Evolutionary conservation across 31 red algal genomes (phyloP), one percentile per base, ranked within the genome.

Genomic region (Endocladia muricata): DNA sequence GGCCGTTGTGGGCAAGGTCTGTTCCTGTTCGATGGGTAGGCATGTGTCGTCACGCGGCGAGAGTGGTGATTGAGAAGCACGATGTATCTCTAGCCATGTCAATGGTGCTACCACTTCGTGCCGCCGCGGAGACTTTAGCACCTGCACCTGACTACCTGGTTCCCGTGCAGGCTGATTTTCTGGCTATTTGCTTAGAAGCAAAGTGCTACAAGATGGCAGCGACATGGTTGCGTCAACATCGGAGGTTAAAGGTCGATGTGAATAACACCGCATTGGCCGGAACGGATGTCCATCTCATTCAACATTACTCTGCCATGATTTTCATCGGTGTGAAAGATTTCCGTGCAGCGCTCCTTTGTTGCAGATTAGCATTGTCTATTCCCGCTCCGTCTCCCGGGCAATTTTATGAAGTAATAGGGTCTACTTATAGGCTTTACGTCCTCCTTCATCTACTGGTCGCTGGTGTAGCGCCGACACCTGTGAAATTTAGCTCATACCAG

Each of bases 231-330:
- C 73, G 79, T 13, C 29, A 65, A 22, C 40, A 58, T 9, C 41
- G 48, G 17, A 76, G 78, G 40, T 44, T 77, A 54, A 40, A 40
- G 15, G 22, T 80, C 47, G 79, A 93, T 43, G 51, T 60, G 3
- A 70, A 55, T 29, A 75, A 54, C 8, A 86, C 73, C 1, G 52
- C 67, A 8, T 8, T 76, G 7, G 70, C 70, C 8, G 77, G 72
- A 37, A 61, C 81, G 1, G 90, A 93, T 65, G 90, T 93, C 11
- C 68, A 82, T 70, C 73, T 85, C 26, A 35, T 77, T 40, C 84
- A 82, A 39, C 79, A 93, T 54, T 93, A 93, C 72, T 56, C 74
- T 1, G 90, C 79, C 19, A 33, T 84, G 28, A 77, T 93, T 48
- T 75, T 66, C 35, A 69, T 81, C 22, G 90, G 68, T 37, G 52